These are phyloP conservation scores for Trifolium pratense DNA, from an alignment of 306 rosid genomes.

Conservation along the genomic window DNA sequence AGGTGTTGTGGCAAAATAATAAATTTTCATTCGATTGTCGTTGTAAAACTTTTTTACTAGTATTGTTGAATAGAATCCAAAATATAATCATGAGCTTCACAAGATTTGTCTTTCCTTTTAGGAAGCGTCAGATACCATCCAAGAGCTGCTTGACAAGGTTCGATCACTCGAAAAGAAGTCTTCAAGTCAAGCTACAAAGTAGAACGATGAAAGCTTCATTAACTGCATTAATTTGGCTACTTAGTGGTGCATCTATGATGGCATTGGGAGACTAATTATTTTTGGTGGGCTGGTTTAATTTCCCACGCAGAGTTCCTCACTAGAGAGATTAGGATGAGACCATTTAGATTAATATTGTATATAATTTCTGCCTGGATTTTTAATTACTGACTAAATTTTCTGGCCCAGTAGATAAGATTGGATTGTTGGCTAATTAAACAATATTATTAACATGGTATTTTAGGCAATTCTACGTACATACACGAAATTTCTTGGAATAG, in stretches of 20 bases:
- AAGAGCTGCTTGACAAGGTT: conserved; percentile 71
- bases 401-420: not conserved
- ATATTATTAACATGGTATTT: conserved; percentile 3
- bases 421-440: conserved; percentile 13
- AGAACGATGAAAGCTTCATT: conserved; percentile 10
- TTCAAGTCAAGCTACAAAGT: conserved; percentile 34
- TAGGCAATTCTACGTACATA: conserved; percentile 5
- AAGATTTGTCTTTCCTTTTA: conserved; percentile 39
- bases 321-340: conserved; percentile 12
- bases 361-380: conserved; percentile 9
- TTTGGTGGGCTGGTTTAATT: not conserved
- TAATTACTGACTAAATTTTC: not conserved
- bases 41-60: not conserved
- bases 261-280: conserved; percentile 13
- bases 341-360: not conserved
- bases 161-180: conserved; percentile 56
- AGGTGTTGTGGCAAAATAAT: not conserved
- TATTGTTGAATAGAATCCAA: not conserved
- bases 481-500: not conserved
- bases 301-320: conserved; percentile 2
- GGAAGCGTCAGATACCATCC: conserved; percentile 82
- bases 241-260: conserved; percentile 20
- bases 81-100: not conserved
- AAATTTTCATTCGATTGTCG: not conserved
- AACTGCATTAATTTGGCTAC: conserved; percentile 7